These are phyloP conservation scores for Ocimum tenuiflorum DNA, from an alignment of 257 asterid genomes.

Conservation along the genomic window DNA sequence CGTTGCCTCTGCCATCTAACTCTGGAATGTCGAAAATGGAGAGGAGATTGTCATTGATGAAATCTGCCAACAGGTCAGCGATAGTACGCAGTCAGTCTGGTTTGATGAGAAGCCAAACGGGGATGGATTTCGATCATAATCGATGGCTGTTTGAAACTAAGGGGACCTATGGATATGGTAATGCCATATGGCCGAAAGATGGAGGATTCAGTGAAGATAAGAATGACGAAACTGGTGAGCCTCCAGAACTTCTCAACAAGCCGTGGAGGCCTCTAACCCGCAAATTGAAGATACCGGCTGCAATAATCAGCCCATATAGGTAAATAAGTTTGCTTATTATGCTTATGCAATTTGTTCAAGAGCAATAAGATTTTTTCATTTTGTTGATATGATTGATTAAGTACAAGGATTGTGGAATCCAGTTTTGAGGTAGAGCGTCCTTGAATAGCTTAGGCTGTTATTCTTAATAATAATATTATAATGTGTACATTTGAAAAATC, in stretches of 20 bases:
- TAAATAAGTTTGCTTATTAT: constrained; percentile 6
- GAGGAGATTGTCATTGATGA: constrained; percentile 71
- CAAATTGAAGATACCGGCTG: constrained; percentile 77
- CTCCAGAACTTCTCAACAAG: constrained; percentile 55
- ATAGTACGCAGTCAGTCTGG: constrained; percentile 57
- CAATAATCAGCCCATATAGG: constrained; percentile 76
- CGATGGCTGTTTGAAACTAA: constrained; percentile 79
- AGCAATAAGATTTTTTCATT: not conserved
- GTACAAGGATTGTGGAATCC: not conserved
- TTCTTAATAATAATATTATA: not conserved
- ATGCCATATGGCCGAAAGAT: constrained; percentile 85
- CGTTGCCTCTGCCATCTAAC: constrained; percentile 51
- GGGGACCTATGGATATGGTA: constrained; percentile 91
- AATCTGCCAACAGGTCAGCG: constrained; percentile 53
- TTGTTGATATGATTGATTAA: not conserved
- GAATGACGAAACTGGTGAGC: constrained; percentile 39
- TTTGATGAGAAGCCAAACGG: constrained; percentile 63
- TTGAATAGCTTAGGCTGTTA: not conserved
- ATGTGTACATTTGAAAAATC: not conserved
- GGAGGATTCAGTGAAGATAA: constrained; percentile 44
- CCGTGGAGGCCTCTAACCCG: constrained; percentile 92
- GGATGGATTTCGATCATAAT: constrained; percentile 71
- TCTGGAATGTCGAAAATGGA: constrained; percentile 68
- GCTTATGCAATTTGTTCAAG: not conserved
- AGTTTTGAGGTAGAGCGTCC: too few species aligned